A percentile compares a stretch with the other conserved stretches of the same genome.
Evolutionary conservation across 164 flowering plant species (phyloP).

Genomic region (Vitis vinifera): DNA sequence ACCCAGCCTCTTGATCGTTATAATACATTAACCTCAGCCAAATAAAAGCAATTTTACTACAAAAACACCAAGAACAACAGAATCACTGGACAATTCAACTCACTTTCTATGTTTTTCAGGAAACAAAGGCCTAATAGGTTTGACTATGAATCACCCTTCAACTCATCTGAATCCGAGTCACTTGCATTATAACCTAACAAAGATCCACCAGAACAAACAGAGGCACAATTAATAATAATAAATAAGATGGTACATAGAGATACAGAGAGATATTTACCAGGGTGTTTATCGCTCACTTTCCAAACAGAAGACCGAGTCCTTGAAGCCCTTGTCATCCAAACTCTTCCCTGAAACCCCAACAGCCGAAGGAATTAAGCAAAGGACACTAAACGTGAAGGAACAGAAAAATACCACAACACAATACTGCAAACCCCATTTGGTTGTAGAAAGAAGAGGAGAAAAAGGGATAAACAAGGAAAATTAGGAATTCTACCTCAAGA

Average conservation of each 20-base stretch:
- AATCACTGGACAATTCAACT: neutral
- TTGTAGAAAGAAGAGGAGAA: neutral
- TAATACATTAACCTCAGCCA: no score
- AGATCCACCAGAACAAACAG: slow-evolving; percentile 6
- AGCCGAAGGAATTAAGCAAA: neutral
- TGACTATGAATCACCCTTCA: slow-evolving; percentile 29
- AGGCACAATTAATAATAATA: neutral
- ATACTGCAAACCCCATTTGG: neutral
- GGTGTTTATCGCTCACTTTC: slow-evolving; percentile 87
- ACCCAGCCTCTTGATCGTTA: no score
- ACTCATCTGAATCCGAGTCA: slow-evolving; percentile 75
- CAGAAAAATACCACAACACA: no score
- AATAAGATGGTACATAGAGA: neutral
- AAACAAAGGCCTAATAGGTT: neutral
- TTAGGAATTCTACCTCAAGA: no score
- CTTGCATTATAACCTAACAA: slow-evolving; percentile 71
- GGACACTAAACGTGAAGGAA: neutral
- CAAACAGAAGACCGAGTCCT: slow-evolving; percentile 76
- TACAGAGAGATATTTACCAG: slow-evolving; percentile 32
- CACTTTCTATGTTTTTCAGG: neutral
- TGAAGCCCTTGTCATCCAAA: slow-evolving; percentile 85
- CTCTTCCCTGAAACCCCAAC: slow-evolving; percentile 55
- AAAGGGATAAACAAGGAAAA: neutral
- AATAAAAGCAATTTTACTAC: no score
- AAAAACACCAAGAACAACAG: no score